Conservation (phyloP, 352 stramenopile genomes). For the Phytophthora foliorum region DNA sequence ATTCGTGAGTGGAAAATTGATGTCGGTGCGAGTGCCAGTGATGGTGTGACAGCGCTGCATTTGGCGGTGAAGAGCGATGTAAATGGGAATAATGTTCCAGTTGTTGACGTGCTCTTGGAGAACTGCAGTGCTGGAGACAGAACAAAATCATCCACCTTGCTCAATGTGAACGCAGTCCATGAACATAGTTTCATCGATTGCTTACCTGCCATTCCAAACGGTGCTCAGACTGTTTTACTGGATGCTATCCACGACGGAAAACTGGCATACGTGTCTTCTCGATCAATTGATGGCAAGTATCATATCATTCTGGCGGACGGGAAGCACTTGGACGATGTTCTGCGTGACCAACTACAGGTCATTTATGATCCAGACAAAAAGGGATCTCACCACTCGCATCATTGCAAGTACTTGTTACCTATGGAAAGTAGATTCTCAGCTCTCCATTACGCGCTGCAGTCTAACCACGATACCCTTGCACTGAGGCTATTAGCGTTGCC, state of each 20-base stretch:
- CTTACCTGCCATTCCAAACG: conserved; percentile 44
- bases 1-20: conserved; percentile 46
- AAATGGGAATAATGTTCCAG: conserved; percentile 48
- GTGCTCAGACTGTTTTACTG: conserved; percentile 28
- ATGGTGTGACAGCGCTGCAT: conserved; percentile 55
- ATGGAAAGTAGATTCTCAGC: conserved; percentile 65
- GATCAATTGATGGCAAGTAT: conserved; percentile 59
- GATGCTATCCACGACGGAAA: conserved; percentile 23
- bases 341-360: conserved; percentile 49
- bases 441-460: conserved; percentile 71
- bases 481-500: conserved; percentile 42
- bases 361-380: conserved; percentile 9
- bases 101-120: conserved; percentile 63
- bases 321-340: conserved; percentile 46
- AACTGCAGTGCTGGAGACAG: background rate
- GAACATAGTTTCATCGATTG: conserved; percentile 61
- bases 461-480: conserved; percentile 49
- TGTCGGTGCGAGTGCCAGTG: conserved; percentile 36
- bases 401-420: conserved; percentile 55
- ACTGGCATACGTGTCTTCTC: conserved; percentile 55
- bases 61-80: conserved; percentile 64
- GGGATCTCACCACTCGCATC: background rate
- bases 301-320: conserved; percentile 66
- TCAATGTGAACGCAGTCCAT: conserved; percentile 68
- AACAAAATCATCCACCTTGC: background rate